Evolutionary conservation across 2,329 filamentous ascomycete species (phyloP).

Genomic region (Fusarium succisae): DNA sequence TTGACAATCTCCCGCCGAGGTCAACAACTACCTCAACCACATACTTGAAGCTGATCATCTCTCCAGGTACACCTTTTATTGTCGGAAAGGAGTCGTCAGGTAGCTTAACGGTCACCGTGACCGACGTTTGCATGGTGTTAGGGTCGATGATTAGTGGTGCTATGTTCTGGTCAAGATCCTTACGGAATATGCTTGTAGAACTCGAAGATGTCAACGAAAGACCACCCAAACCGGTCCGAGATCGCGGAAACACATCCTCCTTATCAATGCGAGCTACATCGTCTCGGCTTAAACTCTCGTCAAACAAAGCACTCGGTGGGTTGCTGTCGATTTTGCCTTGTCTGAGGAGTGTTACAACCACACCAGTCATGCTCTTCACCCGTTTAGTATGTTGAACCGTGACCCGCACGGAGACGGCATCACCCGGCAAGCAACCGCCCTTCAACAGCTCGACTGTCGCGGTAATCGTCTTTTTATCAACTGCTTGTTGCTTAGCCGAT

Average conservation of each 20-base stretch:
- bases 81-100: conserved; percentile 94
- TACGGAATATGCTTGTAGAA: conserved; percentile 92
- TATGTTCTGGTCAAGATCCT: conserved; percentile 90
- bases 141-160: conserved; percentile 91
- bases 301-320: conserved; percentile 62
- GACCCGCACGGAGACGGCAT: conserved; percentile 81
- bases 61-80: conserved; percentile 86
- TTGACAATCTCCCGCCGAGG: conserved; percentile 83
- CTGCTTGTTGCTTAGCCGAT: conserved; percentile 52
- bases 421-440: conserved; percentile 86
- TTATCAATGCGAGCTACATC: conserved; percentile 75
- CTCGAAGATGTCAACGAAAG: conserved; percentile 86
- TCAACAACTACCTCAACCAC: conserved; percentile 93
- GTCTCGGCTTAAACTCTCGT: conserved; percentile 65
- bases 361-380: conserved; percentile 89
- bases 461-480: conserved; percentile 82
- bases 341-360: conserved; percentile 91
- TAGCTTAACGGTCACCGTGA: conserved; percentile 85
- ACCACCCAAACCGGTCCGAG: conserved; percentile 85
- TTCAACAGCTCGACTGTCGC: conserved; percentile 84
- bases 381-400: conserved; percentile 87
- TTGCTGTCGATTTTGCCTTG: conserved; percentile 89
- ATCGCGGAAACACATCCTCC: conserved; percentile 88
- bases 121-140: conserved; percentile 76
- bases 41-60: conserved; percentile 96